Conservation (phyloP, 768 basidiomycete species). For the Flagelloscypha sp. region DNA sequence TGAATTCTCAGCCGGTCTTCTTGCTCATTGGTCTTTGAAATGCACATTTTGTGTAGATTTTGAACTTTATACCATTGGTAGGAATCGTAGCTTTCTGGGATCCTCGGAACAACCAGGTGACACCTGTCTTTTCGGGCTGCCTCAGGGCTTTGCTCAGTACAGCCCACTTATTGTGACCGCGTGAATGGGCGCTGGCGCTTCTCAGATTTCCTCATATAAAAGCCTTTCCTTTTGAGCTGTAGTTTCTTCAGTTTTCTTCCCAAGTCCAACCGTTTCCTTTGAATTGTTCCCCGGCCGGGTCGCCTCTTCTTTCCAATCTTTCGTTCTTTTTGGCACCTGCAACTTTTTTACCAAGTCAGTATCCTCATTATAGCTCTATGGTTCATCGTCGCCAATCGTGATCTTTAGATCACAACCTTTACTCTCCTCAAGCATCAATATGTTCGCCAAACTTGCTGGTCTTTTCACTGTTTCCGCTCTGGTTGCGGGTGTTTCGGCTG, state of each 20-base stretch:
- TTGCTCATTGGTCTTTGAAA: too few species aligned
- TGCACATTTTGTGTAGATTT: too few species aligned
- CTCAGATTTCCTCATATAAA: conserved; percentile 1
- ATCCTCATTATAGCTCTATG: neutral
- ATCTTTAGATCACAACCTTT: conserved; percentile 14
- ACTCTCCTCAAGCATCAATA: conserved; percentile 18
- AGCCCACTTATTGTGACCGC: neutral
- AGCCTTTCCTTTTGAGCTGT: conserved; percentile 16
- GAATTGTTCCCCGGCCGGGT: conserved; percentile 28
- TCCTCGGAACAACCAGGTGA: conserved; percentile 2
- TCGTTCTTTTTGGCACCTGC: conserved; percentile 15
- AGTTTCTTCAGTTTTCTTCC: conserved; percentile 20
- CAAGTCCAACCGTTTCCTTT: too few species aligned
- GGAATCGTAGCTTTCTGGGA: too few species aligned
- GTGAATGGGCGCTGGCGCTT: neutral
- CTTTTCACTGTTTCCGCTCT: conserved; percentile 20
- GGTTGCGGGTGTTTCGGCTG: conserved; percentile 20
- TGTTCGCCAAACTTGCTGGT: conserved; percentile 28
- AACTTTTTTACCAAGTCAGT: conserved; percentile 22
- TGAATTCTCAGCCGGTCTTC: too few species aligned
- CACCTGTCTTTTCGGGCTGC: conserved; percentile 15
- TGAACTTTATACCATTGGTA: too few species aligned
- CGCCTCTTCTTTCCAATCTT: conserved; percentile 22
- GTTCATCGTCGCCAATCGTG: neutral
- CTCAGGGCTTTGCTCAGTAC: conserved; percentile 1